Conservation (phyloP, 768 basidiomycete genomes). For the Lactarius indigo region DNA sequence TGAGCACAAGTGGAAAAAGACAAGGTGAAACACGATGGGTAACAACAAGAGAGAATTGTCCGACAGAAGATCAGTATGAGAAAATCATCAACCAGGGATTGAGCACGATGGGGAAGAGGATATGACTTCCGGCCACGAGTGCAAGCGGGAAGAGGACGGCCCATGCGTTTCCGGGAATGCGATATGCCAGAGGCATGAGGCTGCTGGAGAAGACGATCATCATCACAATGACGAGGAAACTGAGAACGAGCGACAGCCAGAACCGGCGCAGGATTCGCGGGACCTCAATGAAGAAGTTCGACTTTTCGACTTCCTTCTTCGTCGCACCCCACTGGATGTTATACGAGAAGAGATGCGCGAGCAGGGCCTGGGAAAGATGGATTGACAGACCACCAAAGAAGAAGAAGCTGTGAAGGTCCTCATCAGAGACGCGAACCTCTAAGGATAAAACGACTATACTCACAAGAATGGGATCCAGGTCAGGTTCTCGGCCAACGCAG, state of each 20-base stretch:
- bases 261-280: constrained; percentile 81
- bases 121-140: constrained; percentile 60
- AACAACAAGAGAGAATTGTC: background rate
- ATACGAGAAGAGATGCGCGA: constrained; percentile 56
- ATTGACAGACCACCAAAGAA: constrained; percentile 57
- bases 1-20: background rate
- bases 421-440: background rate
- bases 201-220: constrained; percentile 53
- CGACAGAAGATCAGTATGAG: constrained; percentile 40
- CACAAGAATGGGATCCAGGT: constrained; percentile 75
- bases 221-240: constrained; percentile 44
- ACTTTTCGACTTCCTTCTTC: constrained; percentile 80
- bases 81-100: constrained; percentile 91
- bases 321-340: constrained; percentile 58
- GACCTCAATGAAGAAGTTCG: constrained; percentile 89
- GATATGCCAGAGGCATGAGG: constrained; percentile 61
- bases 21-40: background rate
- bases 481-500: constrained; percentile 52
- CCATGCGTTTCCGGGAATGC: constrained; percentile 58
- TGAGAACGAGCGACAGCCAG: constrained; percentile 58
- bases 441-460: constrained; percentile 33
- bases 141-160: constrained; percentile 73
- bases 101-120: constrained; percentile 80
- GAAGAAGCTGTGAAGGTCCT: constrained; percentile 37
- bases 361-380: constrained; percentile 50